Base-by-base conservation (phyloP, 208 protist genomes). In the Balamuthia mandrillaris region DNA sequence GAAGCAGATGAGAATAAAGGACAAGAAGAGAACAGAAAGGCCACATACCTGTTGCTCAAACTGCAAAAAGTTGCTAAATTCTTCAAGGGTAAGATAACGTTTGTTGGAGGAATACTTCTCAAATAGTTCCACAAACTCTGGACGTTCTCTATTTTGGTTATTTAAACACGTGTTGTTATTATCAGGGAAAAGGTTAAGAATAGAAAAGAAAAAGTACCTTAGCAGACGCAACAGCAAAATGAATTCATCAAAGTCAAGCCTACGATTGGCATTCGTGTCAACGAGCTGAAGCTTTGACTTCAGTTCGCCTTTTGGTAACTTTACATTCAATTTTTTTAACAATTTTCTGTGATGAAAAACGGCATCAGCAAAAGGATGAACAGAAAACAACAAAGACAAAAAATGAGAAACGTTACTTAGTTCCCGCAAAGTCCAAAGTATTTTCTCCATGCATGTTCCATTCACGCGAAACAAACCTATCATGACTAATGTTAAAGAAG, bases 41-140 rank as follows among this genome's bases (percentile, higher is more conserved):
- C 58, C 68, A 4, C 65, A 29, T 74, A 79, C 61, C 44, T 78
- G 12, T 75, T 91, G 89, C 52, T 87, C 75, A 3, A 51, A 5
- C 39, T 81, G 56, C 24, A 91, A 70, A 63, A 91, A 91, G 5
- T 56, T 2, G 35, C 56, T 68, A 41, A 91, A 87, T 42, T 87
- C 5, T 51, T 29, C 7, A 21, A 2, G n/a, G 47, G 65, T 44
- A 21, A 89, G 0, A 52, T 44, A n/a, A 37, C 29, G 33, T 21
- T 29, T 33, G 24, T 49, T 7, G 33, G 39, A 41, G 7, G 61
- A 31, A 31, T 86, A 91, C 33, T 65, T 75, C 5, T 51, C 27
- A 27, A 90, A 83, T 1, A 90, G 10, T 21, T 72, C 33, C n/a
- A 66, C 58, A 6, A 90, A 18, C 18, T 90, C 87, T 14, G 65